phyloP scores from a whole-genome alignment of 1,284 basidiomycete species.

The Papiliotrema flavescens region DNA sequence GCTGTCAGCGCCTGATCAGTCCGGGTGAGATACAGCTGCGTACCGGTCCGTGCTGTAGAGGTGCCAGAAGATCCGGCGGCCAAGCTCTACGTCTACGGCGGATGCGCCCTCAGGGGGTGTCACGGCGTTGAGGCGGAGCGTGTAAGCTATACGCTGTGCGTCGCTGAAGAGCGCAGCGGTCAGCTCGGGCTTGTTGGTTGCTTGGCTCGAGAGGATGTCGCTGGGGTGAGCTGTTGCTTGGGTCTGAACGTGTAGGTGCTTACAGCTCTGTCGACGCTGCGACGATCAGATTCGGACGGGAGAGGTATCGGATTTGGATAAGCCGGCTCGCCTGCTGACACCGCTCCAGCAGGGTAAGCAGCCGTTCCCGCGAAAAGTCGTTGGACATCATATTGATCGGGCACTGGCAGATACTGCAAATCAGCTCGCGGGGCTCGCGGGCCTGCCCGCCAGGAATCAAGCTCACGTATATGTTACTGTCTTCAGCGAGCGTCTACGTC shows the following conservation, averaged over 20 bases:
- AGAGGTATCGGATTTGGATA: conserved; percentile 19
- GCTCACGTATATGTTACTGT: conserved; percentile 23
- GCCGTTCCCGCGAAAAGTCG: conserved; percentile 14
- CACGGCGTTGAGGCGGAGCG: conserved; percentile 14
- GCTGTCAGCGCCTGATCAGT: conserved; percentile 6
- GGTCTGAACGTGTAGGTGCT: background rate
- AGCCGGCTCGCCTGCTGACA: conserved; percentile 19
- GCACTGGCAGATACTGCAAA: conserved; percentile 23
- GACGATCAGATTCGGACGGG: conserved; percentile 12
- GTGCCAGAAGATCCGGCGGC: conserved; percentile 28
- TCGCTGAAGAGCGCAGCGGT: conserved; percentile 18
- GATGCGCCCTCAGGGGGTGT: conserved; percentile 5
- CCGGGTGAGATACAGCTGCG: background rate
- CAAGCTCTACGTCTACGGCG: conserved; percentile 16
- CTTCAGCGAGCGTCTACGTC: background rate
- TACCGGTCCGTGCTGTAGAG: conserved; percentile 29
- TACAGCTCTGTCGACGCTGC: conserved; percentile 18
- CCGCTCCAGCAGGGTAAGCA: conserved; percentile 16
- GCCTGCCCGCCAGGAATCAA: background rate
- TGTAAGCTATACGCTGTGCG: conserved; percentile 17
- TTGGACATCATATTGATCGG: conserved; percentile 21
- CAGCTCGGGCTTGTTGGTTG: conserved; percentile 13
- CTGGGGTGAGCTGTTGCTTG: background rate
- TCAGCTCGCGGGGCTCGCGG: background rate
- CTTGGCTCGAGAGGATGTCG: conserved; percentile 18